These are phyloP conservation scores for Candida morakotiae DNA, from an alignment of 805 yeast species.

Conservation along the genomic window DNA sequence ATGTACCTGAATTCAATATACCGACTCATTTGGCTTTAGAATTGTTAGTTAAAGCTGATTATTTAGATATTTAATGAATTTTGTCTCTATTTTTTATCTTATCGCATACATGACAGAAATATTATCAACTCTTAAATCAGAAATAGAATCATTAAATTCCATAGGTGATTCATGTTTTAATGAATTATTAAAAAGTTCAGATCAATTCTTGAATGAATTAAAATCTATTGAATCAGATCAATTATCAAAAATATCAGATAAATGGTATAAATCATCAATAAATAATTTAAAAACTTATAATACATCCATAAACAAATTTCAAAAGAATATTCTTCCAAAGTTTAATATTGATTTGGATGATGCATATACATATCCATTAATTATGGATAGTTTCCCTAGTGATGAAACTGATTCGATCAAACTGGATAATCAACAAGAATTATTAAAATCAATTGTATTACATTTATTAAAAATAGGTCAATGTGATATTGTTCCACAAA, in stretches of 20 bases:
- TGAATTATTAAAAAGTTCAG: slow-evolving; percentile 18
- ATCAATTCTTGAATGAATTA: slow-evolving; percentile 20
- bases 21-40: slow-evolving; percentile 95
- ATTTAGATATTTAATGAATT: slow-evolving; percentile 51
- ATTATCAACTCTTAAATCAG: slow-evolving; percentile 22
- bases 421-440: slow-evolving; percentile 23
- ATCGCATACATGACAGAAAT: slow-evolving; percentile 8
- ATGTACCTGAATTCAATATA: slow-evolving; percentile 80
- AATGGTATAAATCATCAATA: slow-evolving; percentile 38
- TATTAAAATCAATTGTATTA: slow-evolving; percentile 33
- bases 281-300: slow-evolving; percentile 30
- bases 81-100: not conserved
- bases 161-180: slow-evolving; percentile 20
- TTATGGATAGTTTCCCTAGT: slow-evolving; percentile 24
- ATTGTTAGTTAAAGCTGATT: slow-evolving; percentile 89
- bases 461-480: slow-evolving; percentile 40
- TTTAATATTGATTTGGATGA: slow-evolving; percentile 33
- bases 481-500: slow-evolving; percentile 28
- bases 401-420: slow-evolving; percentile 10
- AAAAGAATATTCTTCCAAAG: slow-evolving; percentile 26
- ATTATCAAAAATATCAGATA: slow-evolving; percentile 9
- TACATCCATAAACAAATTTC: slow-evolving; percentile 29
- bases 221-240: slow-evolving; percentile 18
- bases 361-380: slow-evolving; percentile 37
- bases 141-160: slow-evolving; percentile 18